These are phyloP conservation scores for Parmelia sp. DNA, from an alignment of 495 filamentous ascomycete species.

Conservation along the genomic window DNA sequence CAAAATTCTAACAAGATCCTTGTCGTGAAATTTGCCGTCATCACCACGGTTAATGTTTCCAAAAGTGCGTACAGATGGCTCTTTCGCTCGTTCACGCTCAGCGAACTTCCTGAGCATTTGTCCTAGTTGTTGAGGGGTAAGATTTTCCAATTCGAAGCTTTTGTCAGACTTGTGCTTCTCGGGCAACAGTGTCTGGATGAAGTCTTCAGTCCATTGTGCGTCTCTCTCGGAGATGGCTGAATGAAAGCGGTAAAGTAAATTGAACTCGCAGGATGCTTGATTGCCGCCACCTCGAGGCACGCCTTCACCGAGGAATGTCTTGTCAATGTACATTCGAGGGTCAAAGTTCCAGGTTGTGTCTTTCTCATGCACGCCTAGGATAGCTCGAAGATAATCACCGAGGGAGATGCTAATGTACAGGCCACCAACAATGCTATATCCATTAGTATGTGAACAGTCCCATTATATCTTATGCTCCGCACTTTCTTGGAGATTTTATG, in stretches of 20 bases:
- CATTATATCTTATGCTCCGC: too few species aligned
- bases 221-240: constrained; percentile 38
- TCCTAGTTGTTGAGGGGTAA: neutral
- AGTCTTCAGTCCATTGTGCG: constrained; percentile 40
- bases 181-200: constrained; percentile 23
- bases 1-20: neutral
- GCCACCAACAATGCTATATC: constrained; percentile 24
- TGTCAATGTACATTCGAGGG: constrained; percentile 26
- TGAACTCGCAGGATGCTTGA: constrained; percentile 47
- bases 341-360: constrained; percentile 31
- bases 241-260: constrained; percentile 48
- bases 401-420: constrained; percentile 34
- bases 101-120: neutral
- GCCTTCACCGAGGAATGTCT: constrained; percentile 13
- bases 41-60: neutral
- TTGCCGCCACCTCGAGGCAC: constrained; percentile 38
- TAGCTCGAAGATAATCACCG: constrained; percentile 29
- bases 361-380: constrained; percentile 25
- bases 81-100: neutral
- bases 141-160: neutral
- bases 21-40: constrained; percentile 1
- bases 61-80: neutral
- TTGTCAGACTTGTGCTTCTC: neutral
- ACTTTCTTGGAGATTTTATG: too few species aligned
- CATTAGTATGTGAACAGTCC: too few species aligned